phyloP scores from a whole-genome alignment of 768 basidiomycete genomes.

The Trametes cinnabarina region DNA sequence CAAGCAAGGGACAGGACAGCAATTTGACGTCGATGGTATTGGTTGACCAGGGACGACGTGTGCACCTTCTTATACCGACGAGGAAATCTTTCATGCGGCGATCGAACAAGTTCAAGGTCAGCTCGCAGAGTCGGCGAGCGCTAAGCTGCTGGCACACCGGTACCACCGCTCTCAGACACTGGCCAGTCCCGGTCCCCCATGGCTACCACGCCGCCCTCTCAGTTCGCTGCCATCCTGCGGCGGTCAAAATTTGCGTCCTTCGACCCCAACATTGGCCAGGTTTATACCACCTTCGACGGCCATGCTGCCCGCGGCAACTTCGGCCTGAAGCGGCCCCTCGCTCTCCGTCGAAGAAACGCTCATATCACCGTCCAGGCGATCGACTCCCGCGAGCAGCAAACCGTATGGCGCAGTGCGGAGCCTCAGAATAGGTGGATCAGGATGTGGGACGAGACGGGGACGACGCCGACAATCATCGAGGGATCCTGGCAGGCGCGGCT shows the following conservation, averaged over 20 bases:
- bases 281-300: conserved; percentile 69
- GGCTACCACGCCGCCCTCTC: conserved; percentile 48
- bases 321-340: conserved; percentile 82
- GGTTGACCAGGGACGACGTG: conserved; percentile 16
- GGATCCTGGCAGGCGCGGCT: conserved; percentile 41
- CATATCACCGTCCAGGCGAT: conserved; percentile 65
- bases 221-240: conserved; percentile 74
- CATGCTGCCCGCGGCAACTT: conserved; percentile 77
- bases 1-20: conserved; percentile 61
- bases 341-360: conserved; percentile 60
- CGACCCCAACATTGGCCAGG: conserved; percentile 73
- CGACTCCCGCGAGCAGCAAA: conserved; percentile 72
- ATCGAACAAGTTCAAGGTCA: not conserved
- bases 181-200: conserved; percentile 13
- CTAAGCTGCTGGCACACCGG: conserved; percentile 2
- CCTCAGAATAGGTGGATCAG: conserved; percentile 64
- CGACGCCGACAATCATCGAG: conserved; percentile 32
- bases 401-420: conserved; percentile 73
- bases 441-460: conserved; percentile 62
- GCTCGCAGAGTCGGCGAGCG: not conserved
- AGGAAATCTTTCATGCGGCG: conserved; percentile 17
- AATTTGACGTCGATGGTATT: conserved; percentile 75
- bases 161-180: not conserved
- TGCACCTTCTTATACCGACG: conserved; percentile 1
- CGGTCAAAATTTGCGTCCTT: conserved; percentile 80